These are phyloP conservation scores for Wallacemonas rigidus DNA, from an alignment of 208 protist genomes.

Conservation along the genomic window DNA sequence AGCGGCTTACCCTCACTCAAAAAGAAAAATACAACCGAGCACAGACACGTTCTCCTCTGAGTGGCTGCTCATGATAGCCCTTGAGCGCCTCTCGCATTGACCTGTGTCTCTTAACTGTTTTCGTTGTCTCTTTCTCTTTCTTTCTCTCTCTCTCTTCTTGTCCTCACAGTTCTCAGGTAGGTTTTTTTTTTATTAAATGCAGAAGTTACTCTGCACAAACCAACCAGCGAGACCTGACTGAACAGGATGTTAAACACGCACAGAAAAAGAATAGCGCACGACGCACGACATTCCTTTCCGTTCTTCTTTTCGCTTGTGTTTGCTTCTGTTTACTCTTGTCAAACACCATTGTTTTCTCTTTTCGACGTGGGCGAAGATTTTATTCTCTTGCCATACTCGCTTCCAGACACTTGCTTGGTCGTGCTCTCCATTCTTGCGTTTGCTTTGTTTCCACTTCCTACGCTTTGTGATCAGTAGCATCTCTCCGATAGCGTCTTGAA, in stretches of 20 bases:
- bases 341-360: not conserved
- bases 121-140: constrained; percentile 9
- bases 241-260: not conserved
- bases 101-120: constrained; percentile 14
- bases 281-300: not conserved
- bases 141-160: constrained; percentile 18
- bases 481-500: not conserved
- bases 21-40: not conserved
- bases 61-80: not conserved
- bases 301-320: constrained; percentile 20
- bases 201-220: constrained; percentile 12
- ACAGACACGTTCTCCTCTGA: not conserved
- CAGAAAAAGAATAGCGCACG: not conserved
- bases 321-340: constrained; percentile 15
- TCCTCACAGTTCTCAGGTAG: not conserved
- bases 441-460: constrained; percentile 6
- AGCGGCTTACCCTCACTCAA: not conserved
- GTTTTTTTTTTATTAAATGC: constrained; percentile 6
- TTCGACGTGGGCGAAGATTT: not conserved
- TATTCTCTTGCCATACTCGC: not conserved
- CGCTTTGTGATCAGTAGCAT: constrained; percentile 12
- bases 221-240: not conserved
- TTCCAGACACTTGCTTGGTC: not conserved
- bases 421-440: constrained; percentile 2
- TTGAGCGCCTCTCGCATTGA: not conserved